Conservation (phyloP, 2,329 filamentous ascomycete species). For the Alternaria ventricosa region DNA sequence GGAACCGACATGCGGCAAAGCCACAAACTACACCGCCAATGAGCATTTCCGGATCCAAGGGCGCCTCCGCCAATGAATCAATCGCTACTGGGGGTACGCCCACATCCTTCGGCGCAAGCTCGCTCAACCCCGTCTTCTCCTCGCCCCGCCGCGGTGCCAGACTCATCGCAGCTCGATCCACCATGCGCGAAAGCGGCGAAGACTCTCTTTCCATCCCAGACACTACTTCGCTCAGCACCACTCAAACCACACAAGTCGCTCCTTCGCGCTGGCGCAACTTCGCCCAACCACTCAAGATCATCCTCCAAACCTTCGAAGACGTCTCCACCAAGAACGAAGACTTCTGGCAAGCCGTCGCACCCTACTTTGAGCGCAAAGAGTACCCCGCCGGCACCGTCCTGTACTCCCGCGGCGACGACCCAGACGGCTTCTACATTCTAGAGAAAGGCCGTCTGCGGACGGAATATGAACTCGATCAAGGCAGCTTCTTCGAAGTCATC, state of each 20-base stretch:
- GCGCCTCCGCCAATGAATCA: conserved; percentile 14
- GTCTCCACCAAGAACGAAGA: conserved; percentile 87
- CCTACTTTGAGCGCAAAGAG: conserved; percentile 75
- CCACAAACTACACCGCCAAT: conserved; percentile 47
- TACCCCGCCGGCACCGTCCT: conserved; percentile 74
- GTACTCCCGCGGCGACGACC: conserved; percentile 75
- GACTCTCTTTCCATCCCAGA: conserved; percentile 23
- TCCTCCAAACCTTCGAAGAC: conserved; percentile 94
- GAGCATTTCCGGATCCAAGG: conserved; percentile 34
- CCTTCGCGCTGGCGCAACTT: conserved; percentile 79
- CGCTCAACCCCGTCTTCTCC: conserved; percentile 64
- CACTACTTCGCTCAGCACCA: conserved; percentile 7
- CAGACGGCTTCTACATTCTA: conserved; percentile 87
- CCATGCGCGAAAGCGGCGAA: conserved; percentile 65
- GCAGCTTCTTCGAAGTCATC: conserved; percentile 87
- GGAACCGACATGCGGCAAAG: conserved; percentile 43
- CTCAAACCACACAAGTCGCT: conserved; percentile 9
- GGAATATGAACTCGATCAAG: conserved; percentile 91
- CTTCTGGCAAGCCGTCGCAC: conserved; percentile 85
- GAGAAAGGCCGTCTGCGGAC: conserved; percentile 88
- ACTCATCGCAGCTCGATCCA: conserved; percentile 76
- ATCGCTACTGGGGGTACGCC: conserved; percentile 29
- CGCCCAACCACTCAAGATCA: conserved; percentile 86
- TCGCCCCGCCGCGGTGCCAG: conserved; percentile 83
- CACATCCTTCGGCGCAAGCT: conserved; percentile 35